Conservation (phyloP, 2,329 filamentous ascomycete species). For the Calonectria leucothoes region DNA sequence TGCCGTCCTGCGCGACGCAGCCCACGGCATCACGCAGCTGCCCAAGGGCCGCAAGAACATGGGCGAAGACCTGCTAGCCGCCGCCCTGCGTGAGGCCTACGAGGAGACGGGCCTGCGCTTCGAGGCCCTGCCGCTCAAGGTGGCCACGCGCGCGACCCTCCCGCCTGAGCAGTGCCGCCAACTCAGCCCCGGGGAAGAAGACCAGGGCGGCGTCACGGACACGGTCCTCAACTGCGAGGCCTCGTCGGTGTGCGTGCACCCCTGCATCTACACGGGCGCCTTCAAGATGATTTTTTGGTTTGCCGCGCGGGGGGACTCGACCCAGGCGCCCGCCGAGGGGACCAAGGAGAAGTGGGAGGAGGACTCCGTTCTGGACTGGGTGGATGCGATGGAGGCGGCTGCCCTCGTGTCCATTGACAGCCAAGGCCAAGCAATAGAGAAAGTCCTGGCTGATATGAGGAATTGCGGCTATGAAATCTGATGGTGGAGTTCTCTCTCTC, state of each 20-base stretch:
- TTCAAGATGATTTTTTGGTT: slow-evolving; percentile 56
- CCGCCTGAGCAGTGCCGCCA: slow-evolving; percentile 14
- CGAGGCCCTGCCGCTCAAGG: slow-evolving; percentile 51
- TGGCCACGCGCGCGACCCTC: slow-evolving; percentile 57
- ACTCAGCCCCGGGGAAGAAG: background rate
- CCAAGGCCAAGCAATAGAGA: slow-evolving; percentile 41
- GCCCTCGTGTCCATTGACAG: slow-evolving; percentile 36
- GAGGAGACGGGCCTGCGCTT: slow-evolving; percentile 61
- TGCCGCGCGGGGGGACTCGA: slow-evolving; percentile 48
- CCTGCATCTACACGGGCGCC: slow-evolving; percentile 48
- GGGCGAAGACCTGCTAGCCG: slow-evolving; percentile 53
- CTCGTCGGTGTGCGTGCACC: slow-evolving; percentile 50
- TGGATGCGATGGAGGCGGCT: slow-evolving; percentile 35
- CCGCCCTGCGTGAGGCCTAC: slow-evolving; percentile 59
- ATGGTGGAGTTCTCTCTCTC: too few species aligned
- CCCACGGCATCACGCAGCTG: slow-evolving; percentile 57
- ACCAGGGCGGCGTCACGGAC: slow-evolving; percentile 42
- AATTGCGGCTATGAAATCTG: slow-evolving; percentile 40
- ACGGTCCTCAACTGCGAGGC: slow-evolving; percentile 50
- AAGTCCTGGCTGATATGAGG: slow-evolving; percentile 42
- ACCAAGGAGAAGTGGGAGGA: slow-evolving; percentile 48
- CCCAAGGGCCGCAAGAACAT: slow-evolving; percentile 63
- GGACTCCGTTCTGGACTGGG: slow-evolving; percentile 36
- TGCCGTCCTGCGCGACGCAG: slow-evolving; percentile 56
- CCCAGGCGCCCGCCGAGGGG: slow-evolving; percentile 31